phyloP scores from a whole-genome alignment of 1,284 basidiomycete genomes.

The Inonotus hispidus region DNA sequence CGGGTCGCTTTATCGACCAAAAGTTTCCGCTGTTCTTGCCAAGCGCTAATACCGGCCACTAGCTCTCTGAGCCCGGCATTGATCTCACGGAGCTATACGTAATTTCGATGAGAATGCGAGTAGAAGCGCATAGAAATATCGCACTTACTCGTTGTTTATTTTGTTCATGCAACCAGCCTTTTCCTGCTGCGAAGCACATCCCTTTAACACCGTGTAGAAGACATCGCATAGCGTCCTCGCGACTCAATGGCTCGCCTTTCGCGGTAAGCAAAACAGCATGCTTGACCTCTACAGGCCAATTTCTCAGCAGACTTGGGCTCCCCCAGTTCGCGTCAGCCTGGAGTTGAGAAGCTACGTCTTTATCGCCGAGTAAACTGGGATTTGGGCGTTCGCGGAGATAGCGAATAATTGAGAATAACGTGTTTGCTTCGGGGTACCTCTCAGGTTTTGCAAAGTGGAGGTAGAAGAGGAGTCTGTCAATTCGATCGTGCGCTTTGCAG shows the following conservation, averaged over 20 bases:
- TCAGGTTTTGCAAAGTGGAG: neutral
- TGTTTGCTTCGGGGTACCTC: neutral
- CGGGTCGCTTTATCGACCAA: neutral
- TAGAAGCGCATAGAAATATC: neutral
- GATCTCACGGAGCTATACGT: neutral
- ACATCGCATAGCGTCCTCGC: neutral
- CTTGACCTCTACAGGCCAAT: neutral
- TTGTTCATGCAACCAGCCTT: neutral
- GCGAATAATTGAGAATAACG: neutral
- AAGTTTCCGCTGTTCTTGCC: neutral
- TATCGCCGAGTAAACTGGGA: neutral
- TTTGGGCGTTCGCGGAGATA: neutral
- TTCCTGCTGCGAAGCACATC: neutral
- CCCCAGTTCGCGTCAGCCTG: no score
- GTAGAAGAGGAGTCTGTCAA: neutral
- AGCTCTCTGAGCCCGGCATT: neutral
- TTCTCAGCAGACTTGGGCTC: no score
- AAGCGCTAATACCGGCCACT: neutral
- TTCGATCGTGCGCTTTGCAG: neutral
- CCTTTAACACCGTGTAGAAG: neutral
- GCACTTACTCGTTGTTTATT: neutral
- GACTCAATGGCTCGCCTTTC: no score
- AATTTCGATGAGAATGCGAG: neutral
- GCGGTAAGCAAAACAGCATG: neutral
- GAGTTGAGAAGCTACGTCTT: neutral